These are phyloP conservation scores for Podila epigama DNA, from an alignment of 192 early-diverging fungal species.

Conservation along the genomic window DNA sequence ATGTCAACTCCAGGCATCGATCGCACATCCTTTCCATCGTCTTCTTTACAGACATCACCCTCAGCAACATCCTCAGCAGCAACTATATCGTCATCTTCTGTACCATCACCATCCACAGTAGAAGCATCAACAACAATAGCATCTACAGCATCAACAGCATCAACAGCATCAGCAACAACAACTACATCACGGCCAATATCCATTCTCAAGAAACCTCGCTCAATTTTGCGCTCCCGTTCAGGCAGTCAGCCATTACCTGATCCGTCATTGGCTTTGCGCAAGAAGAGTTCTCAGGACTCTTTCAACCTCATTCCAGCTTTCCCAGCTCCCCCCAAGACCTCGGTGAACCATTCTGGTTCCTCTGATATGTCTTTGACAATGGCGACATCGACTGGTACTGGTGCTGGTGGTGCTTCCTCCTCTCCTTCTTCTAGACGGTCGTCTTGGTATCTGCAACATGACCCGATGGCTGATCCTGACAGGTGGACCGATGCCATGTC, in stretches of 20 bases:
- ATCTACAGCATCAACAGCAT: background rate
- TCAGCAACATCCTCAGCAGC: background rate
- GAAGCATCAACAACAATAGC: background rate
- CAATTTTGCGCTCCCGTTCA: conserved; percentile 24
- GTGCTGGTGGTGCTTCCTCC: too few species aligned
- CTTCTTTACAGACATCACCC: background rate
- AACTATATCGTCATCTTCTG: background rate
- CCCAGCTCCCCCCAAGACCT: conserved; percentile 1
- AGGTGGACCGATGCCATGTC: background rate
- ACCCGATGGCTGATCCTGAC: conserved; percentile 14
- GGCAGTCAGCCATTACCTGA: conserved; percentile 2
- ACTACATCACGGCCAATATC: conserved; percentile 15
- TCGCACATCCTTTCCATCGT: background rate
- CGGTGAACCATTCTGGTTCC: background rate
- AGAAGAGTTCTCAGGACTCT: background rate
- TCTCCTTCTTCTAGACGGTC: too few species aligned
- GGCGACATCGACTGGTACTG: too few species aligned
- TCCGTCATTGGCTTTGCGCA: background rate
- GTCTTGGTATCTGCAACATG: conserved; percentile 32
- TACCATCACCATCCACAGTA: background rate
- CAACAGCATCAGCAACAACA: conserved; percentile 1
- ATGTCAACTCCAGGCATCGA: background rate
- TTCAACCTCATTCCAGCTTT: conserved; percentile 8
- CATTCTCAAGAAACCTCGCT: conserved; percentile 37
- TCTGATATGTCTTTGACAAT: conserved; percentile 5